phyloP scores from a whole-genome alignment of 2,329 filamentous ascomycete genomes.

The Grosmannia huntii region DNA sequence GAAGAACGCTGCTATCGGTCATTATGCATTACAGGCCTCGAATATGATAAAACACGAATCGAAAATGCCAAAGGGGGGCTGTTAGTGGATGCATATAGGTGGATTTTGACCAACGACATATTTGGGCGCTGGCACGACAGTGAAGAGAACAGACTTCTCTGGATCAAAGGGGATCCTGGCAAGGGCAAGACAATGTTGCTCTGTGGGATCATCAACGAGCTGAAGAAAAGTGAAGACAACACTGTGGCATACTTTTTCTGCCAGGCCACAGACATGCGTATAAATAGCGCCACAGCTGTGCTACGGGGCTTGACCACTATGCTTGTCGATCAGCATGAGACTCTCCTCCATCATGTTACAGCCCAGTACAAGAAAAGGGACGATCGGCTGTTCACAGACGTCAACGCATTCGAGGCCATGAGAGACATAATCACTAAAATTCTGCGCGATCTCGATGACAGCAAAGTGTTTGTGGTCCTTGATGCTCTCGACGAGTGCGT shows the following conservation, averaged over 20 bases:
- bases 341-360: slow-evolving; percentile 20
- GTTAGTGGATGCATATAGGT: slow-evolving; percentile 19
- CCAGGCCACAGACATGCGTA: slow-evolving; percentile 16
- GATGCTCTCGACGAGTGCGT: slow-evolving; percentile 36
- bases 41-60: neutral
- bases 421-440: slow-evolving; percentile 26
- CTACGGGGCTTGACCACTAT: slow-evolving; percentile 20
- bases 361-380: slow-evolving; percentile 20
- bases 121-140: slow-evolving; percentile 16
- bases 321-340: slow-evolving; percentile 16
- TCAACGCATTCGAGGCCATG: slow-evolving; percentile 25
- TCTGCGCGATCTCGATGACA: slow-evolving; percentile 21
- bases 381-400: slow-evolving; percentile 21
- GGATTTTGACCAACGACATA: slow-evolving; percentile 19
- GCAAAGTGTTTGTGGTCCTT: slow-evolving; percentile 23
- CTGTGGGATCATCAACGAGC: slow-evolving; percentile 24
- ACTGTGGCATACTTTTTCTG: slow-evolving; percentile 20
- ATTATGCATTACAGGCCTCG: neutral
- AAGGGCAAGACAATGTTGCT: slow-evolving; percentile 33
- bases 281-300: slow-evolving; percentile 19
- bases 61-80: slow-evolving; percentile 20
- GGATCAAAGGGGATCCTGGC: slow-evolving; percentile 25
- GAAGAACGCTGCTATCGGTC: neutral
- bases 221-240: slow-evolving; percentile 5
- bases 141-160: slow-evolving; percentile 17